Base-by-base conservation (phyloP, 2,329 filamentous ascomycete species). In the Fusarium aywerte region DNA sequence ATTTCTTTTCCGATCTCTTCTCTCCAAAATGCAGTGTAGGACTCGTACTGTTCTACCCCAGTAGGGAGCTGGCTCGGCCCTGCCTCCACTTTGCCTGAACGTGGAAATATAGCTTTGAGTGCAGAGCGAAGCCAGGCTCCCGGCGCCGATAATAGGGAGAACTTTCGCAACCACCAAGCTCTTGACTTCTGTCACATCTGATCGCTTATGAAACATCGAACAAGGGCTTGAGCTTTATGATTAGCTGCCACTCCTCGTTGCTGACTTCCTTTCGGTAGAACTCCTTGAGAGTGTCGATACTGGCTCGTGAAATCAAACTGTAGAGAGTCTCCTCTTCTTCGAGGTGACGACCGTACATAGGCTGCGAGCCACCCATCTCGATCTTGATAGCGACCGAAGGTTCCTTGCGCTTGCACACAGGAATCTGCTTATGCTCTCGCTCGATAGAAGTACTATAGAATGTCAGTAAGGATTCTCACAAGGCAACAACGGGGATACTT, bases 381-480 rank as follows among this genome's bases (percentile, higher is more conserved):
- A 99, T 96, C 85, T 99, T 99, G 83, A 99, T 85, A 20, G 96
- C 96, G 11, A 99, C 96, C 2, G 93, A 96, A n/a, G 96, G 96
- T 76, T 97, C 92, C 51, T 95, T 95, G 82, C 93, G 95, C 81
- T 99, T 99, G 84, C 93, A 97, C 58, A 97, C 85, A 11, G 85
- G 87, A 70, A 99, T 90, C 68, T 96, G 89, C 83, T 99, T 99
- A 87, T 99, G 96, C 72, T 99, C 96, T 77, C 96, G 90, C 80
- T 99, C 95, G 76, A 99, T 99, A 3, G 91, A 94, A 56, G 92
- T 92, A n/a, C 94, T 97, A 75, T 58, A 32, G 18, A 31, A 20
- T 16, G 71, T 80, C 69, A 80, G 73, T 53, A n/a, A 11, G n/a
- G n/a, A 16, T 77, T 72, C 75, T 8, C 11, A 7, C 7, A 18